phyloP scores from a whole-genome alignment of 192 early-diverging fungal genomes.

The Funneliformis mosseae region DNA sequence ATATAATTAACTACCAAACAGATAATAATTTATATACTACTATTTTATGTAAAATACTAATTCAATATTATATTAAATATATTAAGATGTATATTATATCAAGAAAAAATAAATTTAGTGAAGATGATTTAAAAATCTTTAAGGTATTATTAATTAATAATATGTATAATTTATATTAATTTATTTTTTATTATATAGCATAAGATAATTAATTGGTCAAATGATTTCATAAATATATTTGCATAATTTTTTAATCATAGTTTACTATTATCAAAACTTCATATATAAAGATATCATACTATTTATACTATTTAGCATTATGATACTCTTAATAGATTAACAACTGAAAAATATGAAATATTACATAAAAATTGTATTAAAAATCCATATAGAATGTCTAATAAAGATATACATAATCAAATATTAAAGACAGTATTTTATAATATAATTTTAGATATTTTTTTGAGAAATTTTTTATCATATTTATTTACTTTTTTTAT shows the following conservation, averaged over 20 bases:
- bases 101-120: neutral
- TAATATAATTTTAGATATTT: too few relatives aligned
- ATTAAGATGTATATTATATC: neutral
- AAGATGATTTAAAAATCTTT: neutral
- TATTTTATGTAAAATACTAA: neutral
- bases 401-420: too few relatives aligned
- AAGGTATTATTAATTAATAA: neutral
- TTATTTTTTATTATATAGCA: neutral
- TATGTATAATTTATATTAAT: neutral
- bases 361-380: neutral
- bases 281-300: neutral
- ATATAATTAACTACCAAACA: too few relatives aligned
- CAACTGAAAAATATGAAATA: neutral
- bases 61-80: neutral
- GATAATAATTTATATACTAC: too few relatives aligned
- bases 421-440: too few relatives aligned
- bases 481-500: neutral
- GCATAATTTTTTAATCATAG: neutral
- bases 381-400: too few relatives aligned
- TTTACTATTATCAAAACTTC: neutral
- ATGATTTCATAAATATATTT: neutral
- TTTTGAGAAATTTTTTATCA: neutral
- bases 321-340: neutral
- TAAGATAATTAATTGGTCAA: neutral
- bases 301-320: neutral